Evolutionary conservation across 2,329 filamentous ascomycete species (phyloP), one percentile per base, ranked within the genome.

Genomic region (Beauveria caledonica): DNA sequence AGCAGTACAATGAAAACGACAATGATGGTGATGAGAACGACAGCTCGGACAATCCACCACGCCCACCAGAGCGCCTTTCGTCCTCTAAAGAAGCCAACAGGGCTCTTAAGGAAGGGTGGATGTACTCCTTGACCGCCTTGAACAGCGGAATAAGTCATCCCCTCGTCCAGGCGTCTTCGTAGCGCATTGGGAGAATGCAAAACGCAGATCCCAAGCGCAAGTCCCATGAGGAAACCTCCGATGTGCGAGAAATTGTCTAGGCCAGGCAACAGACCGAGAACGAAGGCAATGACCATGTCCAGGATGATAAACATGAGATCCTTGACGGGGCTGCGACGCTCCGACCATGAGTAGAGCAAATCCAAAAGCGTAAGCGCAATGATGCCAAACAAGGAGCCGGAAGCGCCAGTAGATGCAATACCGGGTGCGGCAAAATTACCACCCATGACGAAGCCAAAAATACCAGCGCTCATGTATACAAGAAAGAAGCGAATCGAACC

Each of bases 241-340:
- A 99, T 97, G 67, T 99, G 94, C 17, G 90, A 90, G 73, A 97
- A 99, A 74, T 99, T 99, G 78, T 99, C 94, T 51, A 99, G 76
- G 9, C 92, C 93, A 0, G 94, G 94, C 1, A 99, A 81, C 4
- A 99, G 81, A 39, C 94, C 94, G 2, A 99, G 82, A 17, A 94
- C 91, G 70, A 99, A 97, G 0, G 92, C 91, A 65, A 99, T 92
- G 65, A 86, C 77, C 63, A 97, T 85, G 68, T 97, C 92, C 60
- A 97, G 75, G 51, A 92, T 64, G 71, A 97, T 89, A 73, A 95
- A 96, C 58, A 90, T 77, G n/a, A 99, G 77, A 68, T 97, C 94
- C 66, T 89, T 89, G 72, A 86, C 80, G 0, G 94, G 94, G 36
- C 80, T 86, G 48, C 78, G 78, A 52, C 92, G 89, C 58, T 93